Evolutionary conservation across 495 filamentous ascomycete genomes (phyloP), one percentile per base, ranked within the genome.

Genomic region (Recurvomyces mirabilis): DNA sequence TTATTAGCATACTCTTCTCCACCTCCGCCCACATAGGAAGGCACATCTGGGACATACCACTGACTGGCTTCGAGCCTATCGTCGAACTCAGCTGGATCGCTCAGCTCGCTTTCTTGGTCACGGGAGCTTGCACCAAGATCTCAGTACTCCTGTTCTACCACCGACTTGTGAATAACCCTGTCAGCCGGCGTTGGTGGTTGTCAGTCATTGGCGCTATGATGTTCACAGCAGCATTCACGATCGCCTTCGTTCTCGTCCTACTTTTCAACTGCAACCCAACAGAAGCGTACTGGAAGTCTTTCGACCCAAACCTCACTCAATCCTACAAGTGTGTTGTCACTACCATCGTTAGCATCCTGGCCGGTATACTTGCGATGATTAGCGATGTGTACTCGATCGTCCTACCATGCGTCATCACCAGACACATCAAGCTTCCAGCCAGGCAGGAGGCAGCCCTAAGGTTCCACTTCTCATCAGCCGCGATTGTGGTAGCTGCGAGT

Each of bases 21-120:
- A 29, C 21, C 11, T 5, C 20, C 20, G 49, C 36, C 26, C 50
- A 53, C 9, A 52, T 52, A 18, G 46, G 54, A 21, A 41, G 55
- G 15, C 55, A 60, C 43, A 46, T 58, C 18, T 60, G 58, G 58
- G 58, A 60, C 29, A 37, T 44, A 17, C 38, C 29, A 7, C 9
- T 20, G 1, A 18, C 33, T 1, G 41, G 18, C 41, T 39, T 43
- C 28, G 31, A 14, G 42, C 45, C 26, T 6, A 23, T 31, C n/a
- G 23, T 26, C 21, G 33, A 21, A 42, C 30, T 42, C 47, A 33
- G 46, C 35, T 60, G 52, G 52, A 44, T 60, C 13, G 49, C 41
- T 25, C 41, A 56, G 32, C 29, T 40, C 9, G 40, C 41, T 0
- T 60, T 58, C 42, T 17, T 57, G 2, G 5, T 58, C 21, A 51